Evolutionary conservation across 768 basidiomycete genomes (phyloP).

Genomic region (Lanmaoa pseudosensibilis): DNA sequence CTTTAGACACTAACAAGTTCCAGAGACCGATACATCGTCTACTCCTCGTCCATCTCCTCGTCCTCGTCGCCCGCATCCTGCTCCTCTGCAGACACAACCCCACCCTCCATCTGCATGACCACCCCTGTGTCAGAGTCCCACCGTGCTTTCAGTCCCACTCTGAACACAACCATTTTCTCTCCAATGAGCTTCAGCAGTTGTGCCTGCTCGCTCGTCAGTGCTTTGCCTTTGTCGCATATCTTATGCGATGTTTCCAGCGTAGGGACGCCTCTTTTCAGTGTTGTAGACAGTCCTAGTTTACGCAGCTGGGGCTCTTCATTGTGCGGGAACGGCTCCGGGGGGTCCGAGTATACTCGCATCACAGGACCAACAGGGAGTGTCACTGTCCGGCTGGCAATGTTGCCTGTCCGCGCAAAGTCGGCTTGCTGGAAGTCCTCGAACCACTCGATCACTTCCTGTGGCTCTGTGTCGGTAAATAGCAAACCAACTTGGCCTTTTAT

Average conservation of each 20-base stretch:
- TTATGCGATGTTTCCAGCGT: conserved; percentile 77
- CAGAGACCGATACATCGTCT: conserved; percentile 5
- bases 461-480: conserved; percentile 86
- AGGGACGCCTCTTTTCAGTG: conserved; percentile 85
- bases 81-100: conserved; percentile 38
- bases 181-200: conserved; percentile 91
- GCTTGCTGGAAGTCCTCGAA: conserved; percentile 86
- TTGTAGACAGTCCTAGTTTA: conserved; percentile 84
- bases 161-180: conserved; percentile 84
- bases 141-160: conserved; percentile 64
- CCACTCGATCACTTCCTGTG: conserved; percentile 93
- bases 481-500: conserved; percentile 95
- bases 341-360: conserved; percentile 75
- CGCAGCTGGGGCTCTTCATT: conserved; percentile 97
- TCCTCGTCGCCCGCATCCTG: conserved; percentile 36
- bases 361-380: conserved; percentile 82
- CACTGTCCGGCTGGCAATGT: conserved; percentile 71
- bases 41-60: conserved; percentile 55
- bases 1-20: neutral
- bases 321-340: conserved; percentile 89
- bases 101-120: conserved; percentile 58
- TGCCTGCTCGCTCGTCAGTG: conserved; percentile 81
- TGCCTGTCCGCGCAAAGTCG: conserved; percentile 91
- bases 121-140: conserved; percentile 72
- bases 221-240: conserved; percentile 81